Evolutionary conservation across 2,329 filamentous ascomycete genomes (phyloP).

Genomic region (Fusarium bulbicola): DNA sequence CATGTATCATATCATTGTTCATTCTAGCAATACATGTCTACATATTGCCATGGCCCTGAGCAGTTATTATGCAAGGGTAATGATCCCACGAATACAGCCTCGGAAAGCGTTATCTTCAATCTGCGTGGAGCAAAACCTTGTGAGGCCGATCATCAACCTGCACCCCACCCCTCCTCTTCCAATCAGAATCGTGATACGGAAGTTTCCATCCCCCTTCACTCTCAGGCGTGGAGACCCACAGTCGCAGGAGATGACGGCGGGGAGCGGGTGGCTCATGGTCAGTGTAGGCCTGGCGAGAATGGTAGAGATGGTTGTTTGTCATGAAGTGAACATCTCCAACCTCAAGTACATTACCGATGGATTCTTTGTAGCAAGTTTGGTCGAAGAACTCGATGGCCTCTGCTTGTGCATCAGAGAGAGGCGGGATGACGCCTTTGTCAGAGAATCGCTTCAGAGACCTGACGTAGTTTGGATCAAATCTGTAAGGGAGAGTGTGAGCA

Average conservation of each 20-base stretch:
- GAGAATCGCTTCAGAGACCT: conserved; percentile 23
- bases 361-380: conserved; percentile 73
- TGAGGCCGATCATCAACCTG: conserved; percentile 16
- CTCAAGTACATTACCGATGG: conserved; percentile 85
- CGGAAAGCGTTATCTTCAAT: neutral
- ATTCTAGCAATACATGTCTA: neutral
- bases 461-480: conserved; percentile 82
- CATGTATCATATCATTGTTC: neutral
- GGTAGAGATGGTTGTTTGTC: conserved; percentile 79
- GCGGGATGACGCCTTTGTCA: conserved; percentile 19
- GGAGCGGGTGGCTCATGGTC: conserved; percentile 70
- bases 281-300: conserved; percentile 81
- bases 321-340: conserved; percentile 88
- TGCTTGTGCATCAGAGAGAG: conserved; percentile 56
- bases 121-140: conserved; percentile 13
- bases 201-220: conserved; percentile 83
- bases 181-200: conserved; percentile 78
- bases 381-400: conserved; percentile 70
- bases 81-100: neutral
- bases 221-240: conserved; percentile 84
- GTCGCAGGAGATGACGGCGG: conserved; percentile 79
- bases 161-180: conserved; percentile 81
- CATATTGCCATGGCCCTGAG: neutral
- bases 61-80: neutral
- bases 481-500: too few species aligned